Evolutionary conservation across 73 alveolate species (phyloP), one percentile per base, ranked within the genome.

Genomic region (Paramecium pentaurelia): DNA sequence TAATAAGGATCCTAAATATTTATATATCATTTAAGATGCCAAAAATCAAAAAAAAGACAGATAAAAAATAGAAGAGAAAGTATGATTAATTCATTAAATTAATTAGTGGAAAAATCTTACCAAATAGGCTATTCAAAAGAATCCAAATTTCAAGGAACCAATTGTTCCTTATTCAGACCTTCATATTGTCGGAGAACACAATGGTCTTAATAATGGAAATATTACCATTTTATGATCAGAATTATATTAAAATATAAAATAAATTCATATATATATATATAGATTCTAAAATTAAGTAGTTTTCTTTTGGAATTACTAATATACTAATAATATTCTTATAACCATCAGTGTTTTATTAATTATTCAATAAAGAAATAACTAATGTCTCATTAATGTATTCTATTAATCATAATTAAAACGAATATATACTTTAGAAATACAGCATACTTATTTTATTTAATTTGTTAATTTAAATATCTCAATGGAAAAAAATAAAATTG

Each of bases 171-270:
- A 93, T 32, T 40, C 93, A 51, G 96, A 93, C 59, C 22, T 70
- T 59, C 96, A 93, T 28, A 94, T 93, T 51, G 95, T 93, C 16
- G 96, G 96, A 32, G 92, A 89, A 77, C 93, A 93, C 70, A 93
- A 93, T 77, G 92, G 94, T 27, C 92, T 89, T 27, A 89, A 89
- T 73, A 89, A 71, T 71, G 75, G 91, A 44, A 80, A 80, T 28
- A 80, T 80, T 9, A 80, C 91, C 25, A 80, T 80, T 38, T 14
- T 44, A 44, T 80, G 91, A 80, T 54, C 70, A 4, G 8, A n/a
- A 54, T 54, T 54, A 54, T 54, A n/a, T 40, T 40, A 0, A 14
- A n/a, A 40, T 54, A 54, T 16, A 54, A n/a, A 54, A n/a, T n/a
- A 40, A 7, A 40, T 40, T 40, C 49, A 40, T 40, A 8, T 40